Percentiles rank a stretch among this genome's conserved stretches.
These are phyloP conservation scores for Lachancea meyersii DNA, from an alignment of 805 yeast species.

Conservation along the genomic window DNA sequence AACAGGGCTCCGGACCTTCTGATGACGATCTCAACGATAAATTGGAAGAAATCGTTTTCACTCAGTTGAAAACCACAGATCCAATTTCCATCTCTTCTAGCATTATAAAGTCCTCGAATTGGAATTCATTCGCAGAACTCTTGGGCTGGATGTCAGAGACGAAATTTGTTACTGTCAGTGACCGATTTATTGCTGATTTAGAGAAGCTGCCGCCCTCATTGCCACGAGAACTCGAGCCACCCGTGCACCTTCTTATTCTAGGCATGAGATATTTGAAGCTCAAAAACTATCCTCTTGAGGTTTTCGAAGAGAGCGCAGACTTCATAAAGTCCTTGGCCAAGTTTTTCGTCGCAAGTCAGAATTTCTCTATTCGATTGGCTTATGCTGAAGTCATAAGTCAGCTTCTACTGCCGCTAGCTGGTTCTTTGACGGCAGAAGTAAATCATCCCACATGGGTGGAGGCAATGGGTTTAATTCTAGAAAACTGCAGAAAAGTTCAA, in stretches of 20 bases:
- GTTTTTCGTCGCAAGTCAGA: constrained; percentile 63
- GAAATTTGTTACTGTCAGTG: constrained; percentile 82
- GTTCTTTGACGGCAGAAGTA: constrained; percentile 83
- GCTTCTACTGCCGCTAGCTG: constrained; percentile 75
- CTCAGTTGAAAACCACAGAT: constrained; percentile 82
- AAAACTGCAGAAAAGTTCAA: constrained; percentile 42
- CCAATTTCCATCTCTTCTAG: constrained; percentile 62
- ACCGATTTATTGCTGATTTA: constrained; percentile 84
- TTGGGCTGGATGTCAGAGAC: constrained; percentile 86
- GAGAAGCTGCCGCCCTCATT: constrained; percentile 66
- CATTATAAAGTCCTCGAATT: constrained; percentile 79
- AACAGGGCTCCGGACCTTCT: constrained; percentile 69
- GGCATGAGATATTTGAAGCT: constrained; percentile 86
- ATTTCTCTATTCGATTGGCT: constrained; percentile 60
- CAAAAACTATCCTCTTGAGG: constrained; percentile 79
- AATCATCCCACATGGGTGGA: constrained; percentile 94
- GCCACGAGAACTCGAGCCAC: constrained; percentile 49
- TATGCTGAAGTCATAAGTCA: constrained; percentile 80
- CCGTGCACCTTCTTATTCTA: constrained; percentile 67
- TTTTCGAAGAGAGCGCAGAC: constrained; percentile 89
- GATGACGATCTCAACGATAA: constrained; percentile 78
- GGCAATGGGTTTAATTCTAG: constrained; percentile 60
- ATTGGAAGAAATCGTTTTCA: constrained; percentile 87
- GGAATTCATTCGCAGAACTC: constrained; percentile 86
- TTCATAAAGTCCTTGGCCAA: constrained; percentile 80